Conservation (phyloP, 805 yeast species). For the Nakazawaea ishiwadae region DNA sequence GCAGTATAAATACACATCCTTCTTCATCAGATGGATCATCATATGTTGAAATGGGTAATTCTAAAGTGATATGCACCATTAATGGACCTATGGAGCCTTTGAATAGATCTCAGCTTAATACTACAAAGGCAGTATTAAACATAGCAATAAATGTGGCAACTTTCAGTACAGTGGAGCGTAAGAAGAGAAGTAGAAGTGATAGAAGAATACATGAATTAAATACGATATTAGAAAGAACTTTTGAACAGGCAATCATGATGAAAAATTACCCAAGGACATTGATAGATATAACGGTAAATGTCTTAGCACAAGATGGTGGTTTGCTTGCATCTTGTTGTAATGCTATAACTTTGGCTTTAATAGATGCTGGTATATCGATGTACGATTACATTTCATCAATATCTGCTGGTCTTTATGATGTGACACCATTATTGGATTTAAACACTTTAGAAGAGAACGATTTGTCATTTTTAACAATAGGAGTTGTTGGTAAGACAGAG, state of each 20-base stretch:
- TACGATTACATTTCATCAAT: conserved; percentile 84
- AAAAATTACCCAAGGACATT: conserved; percentile 79
- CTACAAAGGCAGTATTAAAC: conserved; percentile 51
- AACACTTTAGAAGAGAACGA: conserved; percentile 81
- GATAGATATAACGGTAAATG: conserved; percentile 70
- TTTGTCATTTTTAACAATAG: conserved; percentile 75
- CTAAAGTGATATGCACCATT: conserved; percentile 80
- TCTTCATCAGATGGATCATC: conserved; percentile 89
- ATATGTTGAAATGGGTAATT: conserved; percentile 85
- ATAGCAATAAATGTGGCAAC: conserved; percentile 73
- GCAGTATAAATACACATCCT: conserved; percentile 85
- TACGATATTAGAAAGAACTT: conserved; percentile 63
- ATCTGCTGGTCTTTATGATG: conserved; percentile 73
- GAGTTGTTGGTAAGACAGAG: conserved; percentile 77
- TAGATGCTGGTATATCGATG: conserved; percentile 95
- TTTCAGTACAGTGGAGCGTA: conserved; percentile 73
- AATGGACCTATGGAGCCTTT: conserved; percentile 89
- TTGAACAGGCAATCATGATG: conserved; percentile 67
- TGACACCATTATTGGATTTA: conserved; percentile 74
- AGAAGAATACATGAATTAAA: conserved; percentile 64
- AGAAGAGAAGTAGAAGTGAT: conserved; percentile 65
- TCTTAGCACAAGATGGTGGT: conserved; percentile 89
- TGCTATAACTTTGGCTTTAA: conserved; percentile 81
- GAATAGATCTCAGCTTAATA: conserved; percentile 43
- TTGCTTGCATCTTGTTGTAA: conserved; percentile 74